Conservation (phyloP, 495 filamentous ascomycete genomes). For the Penicillium egyptiacum region DNA sequence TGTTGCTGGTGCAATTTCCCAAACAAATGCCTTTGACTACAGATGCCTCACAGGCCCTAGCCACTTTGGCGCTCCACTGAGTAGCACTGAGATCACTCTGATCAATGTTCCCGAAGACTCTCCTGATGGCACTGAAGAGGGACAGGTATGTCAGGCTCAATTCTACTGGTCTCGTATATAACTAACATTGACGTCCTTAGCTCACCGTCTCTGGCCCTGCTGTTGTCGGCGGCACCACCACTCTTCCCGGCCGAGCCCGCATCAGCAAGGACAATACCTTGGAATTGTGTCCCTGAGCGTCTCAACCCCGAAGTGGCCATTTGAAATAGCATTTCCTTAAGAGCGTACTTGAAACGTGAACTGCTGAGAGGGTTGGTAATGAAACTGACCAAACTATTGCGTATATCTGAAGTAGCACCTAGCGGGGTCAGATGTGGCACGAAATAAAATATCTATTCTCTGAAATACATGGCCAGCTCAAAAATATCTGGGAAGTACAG, state of each 20-base stretch:
- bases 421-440: slow-evolving; percentile 5
- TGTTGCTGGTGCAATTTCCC: slow-evolving; percentile 80
- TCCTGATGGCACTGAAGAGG: slow-evolving; percentile 49
- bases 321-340: background rate
- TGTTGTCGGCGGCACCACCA: slow-evolving; percentile 35
- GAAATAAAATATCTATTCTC: slow-evolving; percentile 15
- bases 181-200: slow-evolving; percentile 19
- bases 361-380: background rate
- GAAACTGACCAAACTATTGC: background rate
- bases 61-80: slow-evolving; percentile 83
- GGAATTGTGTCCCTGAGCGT: slow-evolving; percentile 23
- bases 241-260: slow-evolving; percentile 32
- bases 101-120: slow-evolving; percentile 59
- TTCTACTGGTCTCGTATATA: background rate
- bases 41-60: slow-evolving; percentile 54
- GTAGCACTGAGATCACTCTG: slow-evolving; percentile 74
- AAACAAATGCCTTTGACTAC: slow-evolving; percentile 89
- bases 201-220: slow-evolving; percentile 43
- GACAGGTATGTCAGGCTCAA: slow-evolving; percentile 55
- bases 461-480: slow-evolving; percentile 29
- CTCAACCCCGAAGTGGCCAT: background rate
- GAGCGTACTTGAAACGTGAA: background rate
- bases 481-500: slow-evolving; percentile 20
- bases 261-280: slow-evolving; percentile 47
- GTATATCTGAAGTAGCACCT: slow-evolving; percentile 7